Conservation (phyloP, 2,329 filamentous ascomycete genomes). For the Penicillium palitans region DNA sequence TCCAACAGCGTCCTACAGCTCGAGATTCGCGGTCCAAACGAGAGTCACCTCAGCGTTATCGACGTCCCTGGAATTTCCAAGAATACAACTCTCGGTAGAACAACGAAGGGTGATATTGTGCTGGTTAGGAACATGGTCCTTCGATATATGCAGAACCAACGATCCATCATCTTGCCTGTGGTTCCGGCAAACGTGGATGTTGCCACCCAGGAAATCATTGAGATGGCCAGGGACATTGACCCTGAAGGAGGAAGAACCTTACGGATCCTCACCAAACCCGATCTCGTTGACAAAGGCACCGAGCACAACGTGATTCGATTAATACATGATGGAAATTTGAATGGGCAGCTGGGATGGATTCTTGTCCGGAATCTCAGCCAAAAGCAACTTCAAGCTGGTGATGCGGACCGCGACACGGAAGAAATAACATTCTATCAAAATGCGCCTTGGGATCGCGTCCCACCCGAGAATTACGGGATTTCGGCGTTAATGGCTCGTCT, state of each 20-base stretch:
- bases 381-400: conserved; percentile 23
- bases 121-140: conserved; percentile 44
- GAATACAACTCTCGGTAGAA: conserved; percentile 35
- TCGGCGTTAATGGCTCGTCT: conserved; percentile 42
- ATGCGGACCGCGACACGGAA: conserved; percentile 26
- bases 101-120: conserved; percentile 39
- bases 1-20: conserved; percentile 45
- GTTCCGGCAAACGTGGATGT: conserved; percentile 48
- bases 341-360: conserved; percentile 31
- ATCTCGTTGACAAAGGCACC: conserved; percentile 49
- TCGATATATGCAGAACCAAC: conserved; percentile 41
- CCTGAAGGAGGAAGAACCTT: conserved; percentile 42
- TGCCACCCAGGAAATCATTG: conserved; percentile 49
- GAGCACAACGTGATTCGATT: conserved; percentile 32
- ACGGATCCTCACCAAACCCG: conserved; percentile 60
- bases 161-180: conserved; percentile 47
- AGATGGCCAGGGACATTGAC: conserved; percentile 42
- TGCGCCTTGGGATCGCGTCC: conserved; percentile 40
- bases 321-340: conserved; percentile 22
- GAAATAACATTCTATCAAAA: conserved; percentile 41
- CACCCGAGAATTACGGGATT: conserved; percentile 45
- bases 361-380: conserved; percentile 38
- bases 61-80: conserved; percentile 52
- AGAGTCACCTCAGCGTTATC: conserved; percentile 46
- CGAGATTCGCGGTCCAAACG: conserved; percentile 45